These are phyloP conservation scores for Talaromyces sp. DNA, from an alignment of 2,329 filamentous ascomycete genomes.

Conservation along the genomic window DNA sequence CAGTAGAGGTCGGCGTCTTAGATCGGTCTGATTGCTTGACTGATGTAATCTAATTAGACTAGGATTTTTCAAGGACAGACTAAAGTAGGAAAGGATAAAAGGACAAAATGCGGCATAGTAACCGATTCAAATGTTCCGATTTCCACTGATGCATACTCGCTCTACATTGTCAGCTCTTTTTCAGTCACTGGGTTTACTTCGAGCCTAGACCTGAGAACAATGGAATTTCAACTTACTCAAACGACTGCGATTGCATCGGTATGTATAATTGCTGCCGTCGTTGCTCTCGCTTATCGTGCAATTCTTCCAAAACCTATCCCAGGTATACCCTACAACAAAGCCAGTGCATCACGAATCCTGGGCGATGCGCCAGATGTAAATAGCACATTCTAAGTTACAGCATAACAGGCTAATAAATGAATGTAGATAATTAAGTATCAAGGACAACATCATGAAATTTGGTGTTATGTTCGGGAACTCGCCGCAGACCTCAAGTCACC, in stretches of 20 bases:
- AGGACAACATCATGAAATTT: not conserved
- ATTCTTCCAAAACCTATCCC: slow-evolving; percentile 9
- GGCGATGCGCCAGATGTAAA: not conserved
- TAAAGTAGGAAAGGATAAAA: not conserved
- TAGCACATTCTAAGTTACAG: not conserved
- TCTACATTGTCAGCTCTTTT: not conserved
- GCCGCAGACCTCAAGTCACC: slow-evolving; percentile 30
- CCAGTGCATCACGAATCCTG: not conserved
- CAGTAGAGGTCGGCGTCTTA: not conserved
- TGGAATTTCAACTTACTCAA: not conserved
- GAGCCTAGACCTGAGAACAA: not conserved
- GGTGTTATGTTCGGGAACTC: slow-evolving; percentile 22
- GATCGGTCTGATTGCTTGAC: not conserved
- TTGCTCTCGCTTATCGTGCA: not conserved
- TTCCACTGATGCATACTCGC: not conserved
- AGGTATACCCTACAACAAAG: slow-evolving; percentile 7
- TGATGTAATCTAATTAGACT: not conserved
- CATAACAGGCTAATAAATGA: not conserved
- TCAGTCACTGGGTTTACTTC: not conserved
- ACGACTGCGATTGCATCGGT: not conserved
- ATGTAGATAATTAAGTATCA: not conserved
- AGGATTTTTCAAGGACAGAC: not conserved
- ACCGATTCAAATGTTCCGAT: not conserved
- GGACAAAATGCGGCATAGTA: not conserved
- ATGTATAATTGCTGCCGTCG: not conserved